Percentiles rank a stretch among this genome's conserved stretches.
phyloP scores from a whole-genome alignment of 2,329 filamentous ascomycete genomes.

The Fusarium irregulare region DNA sequence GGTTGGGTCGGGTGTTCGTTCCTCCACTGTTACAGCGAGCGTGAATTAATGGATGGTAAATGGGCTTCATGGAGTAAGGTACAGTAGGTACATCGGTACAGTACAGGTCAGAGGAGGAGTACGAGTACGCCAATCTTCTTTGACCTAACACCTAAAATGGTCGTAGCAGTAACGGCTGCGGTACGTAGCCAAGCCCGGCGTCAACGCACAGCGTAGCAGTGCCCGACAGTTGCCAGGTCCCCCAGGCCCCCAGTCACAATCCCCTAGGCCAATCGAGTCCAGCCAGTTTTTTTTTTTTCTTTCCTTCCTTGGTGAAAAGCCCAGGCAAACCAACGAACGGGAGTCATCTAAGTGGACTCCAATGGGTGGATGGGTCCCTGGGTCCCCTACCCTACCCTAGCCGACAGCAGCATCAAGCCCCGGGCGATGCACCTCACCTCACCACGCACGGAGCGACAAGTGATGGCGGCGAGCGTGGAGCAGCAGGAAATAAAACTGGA shows the following conservation, averaged over 20 bases:
- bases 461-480: constrained; percentile 41
- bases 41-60: constrained; percentile 1
- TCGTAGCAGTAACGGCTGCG: constrained; percentile 29
- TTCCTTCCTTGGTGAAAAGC: background rate
- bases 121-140: constrained; percentile 27
- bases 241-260: constrained; percentile 16
- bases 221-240: constrained; percentile 32
- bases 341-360: constrained; percentile 17
- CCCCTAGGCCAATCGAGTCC: constrained; percentile 4
- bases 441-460: constrained; percentile 33
- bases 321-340: constrained; percentile 8
- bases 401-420: constrained; percentile 8
- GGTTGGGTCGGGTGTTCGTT: constrained; percentile 31
- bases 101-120: constrained; percentile 4
- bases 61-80: background rate
- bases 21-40: constrained; percentile 32
- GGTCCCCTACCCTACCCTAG: constrained; percentile 3
- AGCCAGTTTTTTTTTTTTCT: constrained; percentile 14
- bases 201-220: constrained; percentile 31
- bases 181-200: constrained; percentile 28
- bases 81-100: background rate
- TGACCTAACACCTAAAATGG: background rate
- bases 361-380: constrained; percentile 21
- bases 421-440: constrained; percentile 40
- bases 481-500: constrained; percentile 26